These are phyloP conservation scores for Olyra latifolia DNA, from an alignment of 176 grass and related monocot genomes.

Conservation along the genomic window DNA sequence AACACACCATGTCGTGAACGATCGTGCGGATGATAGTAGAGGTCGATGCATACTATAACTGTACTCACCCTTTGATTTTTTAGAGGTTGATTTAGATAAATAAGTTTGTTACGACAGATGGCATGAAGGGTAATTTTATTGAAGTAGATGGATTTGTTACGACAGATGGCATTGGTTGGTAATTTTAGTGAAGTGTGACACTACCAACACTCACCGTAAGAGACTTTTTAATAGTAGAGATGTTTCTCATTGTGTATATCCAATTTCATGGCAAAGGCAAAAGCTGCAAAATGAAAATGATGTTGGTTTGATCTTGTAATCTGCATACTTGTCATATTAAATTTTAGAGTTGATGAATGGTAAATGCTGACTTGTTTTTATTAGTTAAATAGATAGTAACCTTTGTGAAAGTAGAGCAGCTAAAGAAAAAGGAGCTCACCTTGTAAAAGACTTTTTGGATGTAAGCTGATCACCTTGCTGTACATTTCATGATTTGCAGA, in stretches of 20 bases:
- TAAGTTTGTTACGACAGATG: too few species aligned
- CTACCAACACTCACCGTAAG: too few species aligned
- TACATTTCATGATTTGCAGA: conserved; percentile 44
- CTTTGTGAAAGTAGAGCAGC: neutral
- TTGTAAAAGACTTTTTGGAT: neutral
- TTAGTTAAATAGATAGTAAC: neutral
- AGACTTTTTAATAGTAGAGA: too few species aligned
- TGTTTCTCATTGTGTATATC: neutral
- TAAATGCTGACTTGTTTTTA: neutral
- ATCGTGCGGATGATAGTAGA: too few species aligned
- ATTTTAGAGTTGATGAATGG: neutral
- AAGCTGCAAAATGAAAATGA: neutral
- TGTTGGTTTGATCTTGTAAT: neutral
- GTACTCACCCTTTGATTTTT: too few species aligned
- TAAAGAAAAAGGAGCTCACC: neutral
- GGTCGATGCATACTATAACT: too few species aligned
- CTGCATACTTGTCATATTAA: neutral
- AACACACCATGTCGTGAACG: too few species aligned
- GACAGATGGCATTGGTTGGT: too few species aligned
- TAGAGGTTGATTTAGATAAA: too few species aligned
- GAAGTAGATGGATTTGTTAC: too few species aligned
- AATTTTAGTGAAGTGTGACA: too few species aligned
- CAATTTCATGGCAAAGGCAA: neutral
- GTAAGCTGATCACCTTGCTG: neutral
- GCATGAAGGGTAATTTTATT: too few species aligned